phyloP scores from a whole-genome alignment of 2,329 filamentous ascomycete species.

The Rutstroemia sp. region DNA sequence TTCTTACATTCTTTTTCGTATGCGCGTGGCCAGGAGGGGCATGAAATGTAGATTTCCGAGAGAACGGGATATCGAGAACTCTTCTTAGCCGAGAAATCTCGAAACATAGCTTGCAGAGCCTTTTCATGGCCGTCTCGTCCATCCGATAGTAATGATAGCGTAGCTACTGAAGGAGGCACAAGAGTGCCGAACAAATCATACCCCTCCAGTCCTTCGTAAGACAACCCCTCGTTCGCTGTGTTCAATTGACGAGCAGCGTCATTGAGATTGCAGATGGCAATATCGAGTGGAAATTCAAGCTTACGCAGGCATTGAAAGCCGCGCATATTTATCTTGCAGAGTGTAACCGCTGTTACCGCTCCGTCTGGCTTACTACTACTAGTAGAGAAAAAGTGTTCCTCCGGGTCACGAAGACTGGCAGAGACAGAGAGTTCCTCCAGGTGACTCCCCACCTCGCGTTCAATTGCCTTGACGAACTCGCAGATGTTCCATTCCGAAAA shows the following conservation, averaged over 20 bases:
- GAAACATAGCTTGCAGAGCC: slow-evolving; percentile 10
- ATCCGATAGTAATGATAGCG: slow-evolving; percentile 10
- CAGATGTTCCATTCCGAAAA: neutral
- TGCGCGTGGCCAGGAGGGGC: too few species aligned
- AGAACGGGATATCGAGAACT: slow-evolving; percentile 10
- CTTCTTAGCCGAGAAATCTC: slow-evolving; percentile 3
- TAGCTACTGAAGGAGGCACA: slow-evolving; percentile 10
- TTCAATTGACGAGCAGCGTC: neutral
- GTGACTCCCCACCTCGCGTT: neutral
- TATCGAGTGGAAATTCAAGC: slow-evolving; percentile 12
- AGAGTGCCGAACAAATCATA: slow-evolving; percentile 2
- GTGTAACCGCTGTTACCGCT: neutral
- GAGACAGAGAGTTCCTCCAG: neutral
- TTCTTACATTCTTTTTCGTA: neutral
- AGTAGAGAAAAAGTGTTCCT: neutral
- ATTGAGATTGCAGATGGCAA: slow-evolving; percentile 11
- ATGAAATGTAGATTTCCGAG: slow-evolving; percentile 10
- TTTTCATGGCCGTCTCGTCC: slow-evolving; percentile 9
- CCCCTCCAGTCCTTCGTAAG: neutral
- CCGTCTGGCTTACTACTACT: neutral
- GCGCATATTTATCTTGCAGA: slow-evolving; percentile 8
- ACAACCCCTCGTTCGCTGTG: neutral
- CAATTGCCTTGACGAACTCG: neutral
- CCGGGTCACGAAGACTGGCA: neutral
- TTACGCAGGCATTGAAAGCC: slow-evolving; percentile 8